Conservation (phyloP, 768 basidiomycete genomes). For the Russula dissimulans region DNA sequence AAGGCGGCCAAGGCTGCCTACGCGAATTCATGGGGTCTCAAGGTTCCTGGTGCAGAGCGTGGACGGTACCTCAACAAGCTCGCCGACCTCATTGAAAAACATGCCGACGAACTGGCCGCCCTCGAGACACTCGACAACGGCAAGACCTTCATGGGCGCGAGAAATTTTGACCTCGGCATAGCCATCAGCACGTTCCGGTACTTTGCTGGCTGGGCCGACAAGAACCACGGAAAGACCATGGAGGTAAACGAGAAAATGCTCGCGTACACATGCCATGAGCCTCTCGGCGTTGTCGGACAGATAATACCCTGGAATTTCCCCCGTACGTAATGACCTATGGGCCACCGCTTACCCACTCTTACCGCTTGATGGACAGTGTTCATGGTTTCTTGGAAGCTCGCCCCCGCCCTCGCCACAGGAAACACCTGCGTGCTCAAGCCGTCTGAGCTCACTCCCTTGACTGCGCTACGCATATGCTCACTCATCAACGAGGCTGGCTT, state of each 20-base stretch:
- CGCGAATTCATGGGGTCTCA: constrained; percentile 62
- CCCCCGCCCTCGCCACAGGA: constrained; percentile 57
- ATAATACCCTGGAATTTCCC: constrained; percentile 68
- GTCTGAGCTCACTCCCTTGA: constrained; percentile 52
- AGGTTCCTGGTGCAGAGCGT: constrained; percentile 42
- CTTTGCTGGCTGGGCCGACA: constrained; percentile 89
- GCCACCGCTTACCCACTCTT: neutral
- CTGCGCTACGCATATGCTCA: constrained; percentile 38
- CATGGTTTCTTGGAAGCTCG: constrained; percentile 55
- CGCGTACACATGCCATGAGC: constrained; percentile 53
- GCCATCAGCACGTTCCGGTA: constrained; percentile 53
- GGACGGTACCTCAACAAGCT: constrained; percentile 52
- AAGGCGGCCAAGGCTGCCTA: constrained; percentile 52
- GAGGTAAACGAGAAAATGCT: constrained; percentile 46
- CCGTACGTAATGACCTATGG: constrained; percentile 23
- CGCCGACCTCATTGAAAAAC: constrained; percentile 50
- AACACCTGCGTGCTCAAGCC: constrained; percentile 56
- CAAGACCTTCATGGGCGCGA: constrained; percentile 45
- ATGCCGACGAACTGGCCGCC: constrained; percentile 59
- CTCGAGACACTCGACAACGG: constrained; percentile 67
- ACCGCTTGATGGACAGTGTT: constrained; percentile 26
- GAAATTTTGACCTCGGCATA: constrained; percentile 38
- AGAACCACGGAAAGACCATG: constrained; percentile 66
- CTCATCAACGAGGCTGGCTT: constrained; percentile 51
- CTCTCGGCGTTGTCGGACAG: constrained; percentile 45